A percentile compares a stretch with the other conserved stretches of the same genome.
Evolutionary conservation across 2,329 filamentous ascomycete genomes (phyloP).

Genomic region (Madurella fahalii): DNA sequence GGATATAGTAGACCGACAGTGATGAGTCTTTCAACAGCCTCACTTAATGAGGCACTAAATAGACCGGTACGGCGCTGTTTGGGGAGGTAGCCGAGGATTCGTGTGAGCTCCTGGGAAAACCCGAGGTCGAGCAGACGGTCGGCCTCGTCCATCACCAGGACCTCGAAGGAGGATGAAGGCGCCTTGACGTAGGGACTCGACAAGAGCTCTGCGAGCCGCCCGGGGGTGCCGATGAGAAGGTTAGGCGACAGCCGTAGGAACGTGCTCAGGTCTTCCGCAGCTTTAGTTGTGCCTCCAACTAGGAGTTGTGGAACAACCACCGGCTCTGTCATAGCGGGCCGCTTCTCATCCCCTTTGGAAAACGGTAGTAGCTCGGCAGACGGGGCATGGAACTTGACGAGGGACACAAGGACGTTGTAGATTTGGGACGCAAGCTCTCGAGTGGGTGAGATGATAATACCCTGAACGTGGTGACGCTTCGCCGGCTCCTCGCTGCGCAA

Average conservation of each 20-base stretch:
- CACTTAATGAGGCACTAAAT: conserved; percentile 93
- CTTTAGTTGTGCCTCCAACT: conserved; percentile 72
- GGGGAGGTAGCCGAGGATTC: conserved; percentile 76
- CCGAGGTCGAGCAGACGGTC: conserved; percentile 89
- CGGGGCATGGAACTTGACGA: conserved; percentile 77
- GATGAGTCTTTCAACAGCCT: conserved; percentile 90
- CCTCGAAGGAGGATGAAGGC: conserved; percentile 83
- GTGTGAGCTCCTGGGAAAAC: conserved; percentile 86
- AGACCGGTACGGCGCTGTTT: conserved; percentile 92
- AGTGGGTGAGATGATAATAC: conserved; percentile 89
- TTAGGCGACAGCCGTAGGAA: conserved; percentile 86
- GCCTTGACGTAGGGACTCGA: conserved; percentile 84
- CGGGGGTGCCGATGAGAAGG: conserved; percentile 84
- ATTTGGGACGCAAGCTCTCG: conserved; percentile 92
- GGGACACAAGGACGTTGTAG: conserved; percentile 68
- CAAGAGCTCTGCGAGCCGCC: conserved; percentile 81
- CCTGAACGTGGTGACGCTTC: conserved; percentile 84
- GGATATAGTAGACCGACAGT: conserved; percentile 89
- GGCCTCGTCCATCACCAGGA: conserved; percentile 89
- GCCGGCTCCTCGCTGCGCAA: conserved; percentile 75
- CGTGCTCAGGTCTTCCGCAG: conserved; percentile 78
- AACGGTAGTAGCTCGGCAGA: conserved; percentile 64
- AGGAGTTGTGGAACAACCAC: conserved; percentile 82
- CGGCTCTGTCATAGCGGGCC: conserved; percentile 41
- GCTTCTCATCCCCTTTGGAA: conserved; percentile 53